phyloP scores from a whole-genome alignment of 202 grass and related monocot species.

The Carex arenaria region DNA sequence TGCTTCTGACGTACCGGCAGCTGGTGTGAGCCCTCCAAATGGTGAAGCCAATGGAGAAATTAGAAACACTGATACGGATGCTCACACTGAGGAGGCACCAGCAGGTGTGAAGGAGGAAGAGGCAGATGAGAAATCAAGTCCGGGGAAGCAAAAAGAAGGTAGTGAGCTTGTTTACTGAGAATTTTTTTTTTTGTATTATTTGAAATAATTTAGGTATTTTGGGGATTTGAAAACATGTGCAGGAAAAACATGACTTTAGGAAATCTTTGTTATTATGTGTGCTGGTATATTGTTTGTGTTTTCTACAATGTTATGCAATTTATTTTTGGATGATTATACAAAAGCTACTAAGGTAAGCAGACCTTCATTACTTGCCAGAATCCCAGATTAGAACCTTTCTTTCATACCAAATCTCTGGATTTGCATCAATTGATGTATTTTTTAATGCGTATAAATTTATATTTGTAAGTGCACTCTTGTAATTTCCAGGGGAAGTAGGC shows the following conservation, averaged over 20 bases:
- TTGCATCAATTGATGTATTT: background rate
- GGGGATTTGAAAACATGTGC: background rate
- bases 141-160: slow-evolving; percentile 67
- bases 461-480: slow-evolving; percentile 19
- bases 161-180: slow-evolving; percentile 6
- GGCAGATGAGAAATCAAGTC: slow-evolving; percentile 17
- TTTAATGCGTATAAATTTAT: slow-evolving; percentile 1
- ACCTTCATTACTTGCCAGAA: background rate
- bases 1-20: slow-evolving; percentile 2
- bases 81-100: slow-evolving; percentile 2
- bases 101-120: slow-evolving; percentile 37
- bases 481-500: slow-evolving; percentile 69
- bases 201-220: slow-evolving; percentile 2
- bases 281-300: background rate
- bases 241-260: background rate
- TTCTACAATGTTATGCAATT: background rate
- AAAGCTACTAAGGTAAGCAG: background rate
- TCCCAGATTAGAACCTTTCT: background rate
- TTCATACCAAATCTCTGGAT: background rate
- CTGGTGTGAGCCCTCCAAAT: slow-evolving; percentile 29
- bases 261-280: background rate
- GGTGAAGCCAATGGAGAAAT: slow-evolving; percentile 32
- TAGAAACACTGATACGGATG: slow-evolving; percentile 16
- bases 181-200: background rate
- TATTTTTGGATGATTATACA: background rate